Evolutionary conservation across 2,329 filamentous ascomycete genomes (phyloP).

Genomic region (Diaporthe citrichinensis): DNA sequence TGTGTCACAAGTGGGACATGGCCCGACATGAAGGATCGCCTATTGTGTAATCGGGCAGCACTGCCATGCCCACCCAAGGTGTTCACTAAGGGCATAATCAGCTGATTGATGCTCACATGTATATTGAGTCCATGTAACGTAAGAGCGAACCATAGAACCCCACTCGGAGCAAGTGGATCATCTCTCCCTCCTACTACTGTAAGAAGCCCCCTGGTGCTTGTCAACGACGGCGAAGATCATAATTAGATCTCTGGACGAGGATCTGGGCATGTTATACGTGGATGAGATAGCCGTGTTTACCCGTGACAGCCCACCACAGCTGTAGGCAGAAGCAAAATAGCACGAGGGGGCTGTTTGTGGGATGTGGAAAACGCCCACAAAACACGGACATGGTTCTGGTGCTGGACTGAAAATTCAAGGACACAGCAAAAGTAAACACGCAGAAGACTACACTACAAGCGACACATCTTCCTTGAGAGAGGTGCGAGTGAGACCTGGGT

Average conservation of each 20-base stretch:
- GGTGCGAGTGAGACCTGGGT: neutral
- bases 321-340: neutral
- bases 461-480: neutral
- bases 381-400: neutral
- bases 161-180: neutral
- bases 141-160: neutral
- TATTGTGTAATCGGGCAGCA: neutral
- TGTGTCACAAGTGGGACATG: neutral
- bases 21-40: neutral
- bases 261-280: neutral
- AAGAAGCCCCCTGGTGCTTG: neutral
- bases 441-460: neutral
- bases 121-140: constrained; percentile 18
- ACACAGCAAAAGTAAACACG: neutral
- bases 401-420: neutral
- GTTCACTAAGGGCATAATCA: neutral
- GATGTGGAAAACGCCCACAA: neutral
- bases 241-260: neutral
- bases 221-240: neutral
- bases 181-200: no score
- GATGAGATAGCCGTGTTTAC: neutral
- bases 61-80: neutral
- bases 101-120: constrained; percentile 13
- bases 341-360: neutral
- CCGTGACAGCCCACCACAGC: neutral